These are phyloP conservation scores for Cyclotella choctawhatcheeana DNA, from an alignment of 108 stramenopile genomes.

Conservation along the genomic window DNA sequence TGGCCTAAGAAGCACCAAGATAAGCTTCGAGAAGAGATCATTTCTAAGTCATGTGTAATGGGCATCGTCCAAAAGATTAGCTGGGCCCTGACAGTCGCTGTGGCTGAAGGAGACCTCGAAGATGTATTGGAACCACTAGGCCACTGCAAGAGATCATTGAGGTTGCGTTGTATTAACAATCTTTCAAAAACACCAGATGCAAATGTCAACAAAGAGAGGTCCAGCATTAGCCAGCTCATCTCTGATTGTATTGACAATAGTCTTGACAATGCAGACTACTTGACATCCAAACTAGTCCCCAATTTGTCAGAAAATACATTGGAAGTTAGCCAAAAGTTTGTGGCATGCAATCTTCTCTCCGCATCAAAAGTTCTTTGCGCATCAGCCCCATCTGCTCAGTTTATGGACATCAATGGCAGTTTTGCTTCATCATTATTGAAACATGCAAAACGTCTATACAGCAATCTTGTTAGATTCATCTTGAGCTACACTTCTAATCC, in stretches of 20 bases:
- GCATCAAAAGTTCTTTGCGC: conserved; percentile 38
- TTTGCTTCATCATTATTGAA: conserved; percentile 49
- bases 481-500: conserved; percentile 36
- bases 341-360: conserved; percentile 27
- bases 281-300: conserved; percentile 45
- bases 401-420: conserved; percentile 32
- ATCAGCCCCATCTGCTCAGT: conserved; percentile 44
- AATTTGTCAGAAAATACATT: conserved; percentile 24
- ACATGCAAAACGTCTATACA: conserved; percentile 44
- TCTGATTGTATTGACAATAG: conserved; percentile 35
- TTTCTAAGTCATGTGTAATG: not conserved
- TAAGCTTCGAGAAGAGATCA: conserved; percentile 29
- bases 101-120: conserved; percentile 12
- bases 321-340: conserved; percentile 32
- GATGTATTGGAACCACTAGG: conserved; percentile 15
- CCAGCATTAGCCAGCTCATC: conserved; percentile 15
- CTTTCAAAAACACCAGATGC: conserved; percentile 21
- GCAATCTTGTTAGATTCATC: conserved; percentile 34
- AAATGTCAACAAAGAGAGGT: conserved; percentile 37
- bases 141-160: conserved; percentile 19
- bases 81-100: conserved; percentile 27
- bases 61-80: conserved; percentile 33
- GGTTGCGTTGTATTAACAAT: conserved; percentile 26
- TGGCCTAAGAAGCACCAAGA: conserved; percentile 45
- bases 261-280: conserved; percentile 46